phyloP scores from a whole-genome alignment of 371 early-diverging fungal species.

The Actinomucor elegans region DNA sequence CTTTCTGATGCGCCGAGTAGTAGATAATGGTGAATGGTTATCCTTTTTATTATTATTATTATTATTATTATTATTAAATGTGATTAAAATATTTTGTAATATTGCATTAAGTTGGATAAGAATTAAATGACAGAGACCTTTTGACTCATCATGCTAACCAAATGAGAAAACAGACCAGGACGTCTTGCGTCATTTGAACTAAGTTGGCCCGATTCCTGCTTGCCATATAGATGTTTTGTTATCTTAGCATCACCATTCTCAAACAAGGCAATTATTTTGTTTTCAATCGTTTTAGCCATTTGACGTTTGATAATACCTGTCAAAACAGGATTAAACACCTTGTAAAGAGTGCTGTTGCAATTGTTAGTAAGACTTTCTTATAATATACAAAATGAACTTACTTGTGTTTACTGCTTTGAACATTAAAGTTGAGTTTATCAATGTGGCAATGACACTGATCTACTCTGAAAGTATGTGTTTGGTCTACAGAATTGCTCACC shows the following conservation, averaged over 20 bases:
- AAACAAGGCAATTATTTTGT: conserved; percentile 35
- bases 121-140: not conserved
- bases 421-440: conserved; percentile 50
- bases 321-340: conserved; percentile 48
- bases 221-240: conserved; percentile 23
- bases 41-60: no score
- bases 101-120: no score
- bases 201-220: not conserved
- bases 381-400: conserved; percentile 16
- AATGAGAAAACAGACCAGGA: conserved; percentile 23
- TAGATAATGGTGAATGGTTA: no score
- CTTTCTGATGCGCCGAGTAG: no score
- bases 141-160: conserved; percentile 5
- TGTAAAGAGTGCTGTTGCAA: conserved; percentile 36
- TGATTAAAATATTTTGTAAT: no score
- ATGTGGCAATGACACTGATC: conserved; percentile 38
- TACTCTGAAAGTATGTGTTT: conserved; percentile 29
- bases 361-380: not conserved
- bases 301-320: conserved; percentile 46
- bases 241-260: conserved; percentile 36
- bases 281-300: conserved; percentile 48
- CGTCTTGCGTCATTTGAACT: conserved; percentile 20
- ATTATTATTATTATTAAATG: no score
- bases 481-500: conserved; percentile 29
- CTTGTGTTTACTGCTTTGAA: conserved; percentile 49